phyloP scores from a whole-genome alignment of 208 protist species.

The Tritrichomonas musculus region DNA sequence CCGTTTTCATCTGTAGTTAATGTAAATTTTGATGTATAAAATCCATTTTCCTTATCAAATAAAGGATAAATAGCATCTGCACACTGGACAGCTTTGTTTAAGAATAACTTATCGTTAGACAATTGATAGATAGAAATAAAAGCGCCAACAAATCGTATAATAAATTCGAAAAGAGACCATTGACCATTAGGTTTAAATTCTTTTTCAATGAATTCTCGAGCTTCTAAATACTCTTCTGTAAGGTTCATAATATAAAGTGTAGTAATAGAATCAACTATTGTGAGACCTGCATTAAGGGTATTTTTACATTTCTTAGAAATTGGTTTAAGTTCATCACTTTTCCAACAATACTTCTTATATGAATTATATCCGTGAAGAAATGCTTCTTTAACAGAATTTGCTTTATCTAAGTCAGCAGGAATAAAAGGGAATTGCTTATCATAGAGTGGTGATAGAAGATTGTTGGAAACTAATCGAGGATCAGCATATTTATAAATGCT shows the following conservation, averaged over 20 bases:
- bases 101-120: conserved; percentile 34
- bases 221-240: not conserved
- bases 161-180: conserved; percentile 64
- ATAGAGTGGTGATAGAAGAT: too few species aligned
- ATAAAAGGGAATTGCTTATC: not conserved
- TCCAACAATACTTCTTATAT: conserved; percentile 64
- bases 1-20: conserved; percentile 23
- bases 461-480: too few species aligned
- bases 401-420: conserved; percentile 36
- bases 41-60: conserved; percentile 41
- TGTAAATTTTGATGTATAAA: not conserved
- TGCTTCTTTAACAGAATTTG: conserved; percentile 40
- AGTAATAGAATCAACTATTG: conserved; percentile 67
- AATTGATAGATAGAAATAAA: conserved; percentile 62
- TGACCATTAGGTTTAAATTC: not conserved
- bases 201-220: not conserved
- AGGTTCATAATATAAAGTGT: conserved; percentile 61
- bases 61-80: conserved; percentile 53
- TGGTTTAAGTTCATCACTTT: conserved; percentile 64
- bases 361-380: conserved; percentile 33
- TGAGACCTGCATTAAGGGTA: conserved; percentile 52
- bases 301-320: conserved; percentile 39
- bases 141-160: conserved; percentile 63
- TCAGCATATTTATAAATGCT: too few species aligned
- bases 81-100: conserved; percentile 40